phyloP scores from a whole-genome alignment of 768 basidiomycete genomes.

The Lenzites betulinus region DNA sequence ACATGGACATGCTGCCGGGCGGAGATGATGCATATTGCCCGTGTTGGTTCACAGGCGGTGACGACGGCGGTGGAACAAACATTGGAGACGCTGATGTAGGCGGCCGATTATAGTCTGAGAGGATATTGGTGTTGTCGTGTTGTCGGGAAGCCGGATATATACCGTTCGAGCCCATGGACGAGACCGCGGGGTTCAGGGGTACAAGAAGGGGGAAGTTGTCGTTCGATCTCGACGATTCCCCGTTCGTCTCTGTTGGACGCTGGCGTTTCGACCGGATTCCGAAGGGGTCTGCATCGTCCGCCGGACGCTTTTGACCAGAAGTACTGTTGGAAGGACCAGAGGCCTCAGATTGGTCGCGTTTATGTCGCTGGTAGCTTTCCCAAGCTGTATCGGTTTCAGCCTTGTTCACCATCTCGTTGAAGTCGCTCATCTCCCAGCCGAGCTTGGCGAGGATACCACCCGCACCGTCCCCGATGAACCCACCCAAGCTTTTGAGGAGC shows the following conservation, averaged over 20 bases:
- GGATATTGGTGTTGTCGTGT: slow-evolving; percentile 49
- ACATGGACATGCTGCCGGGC: slow-evolving; percentile 28
- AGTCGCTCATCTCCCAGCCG: slow-evolving; percentile 77
- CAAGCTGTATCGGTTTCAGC: slow-evolving; percentile 93
- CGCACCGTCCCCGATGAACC: slow-evolving; percentile 86
- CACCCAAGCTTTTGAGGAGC: slow-evolving; percentile 71
- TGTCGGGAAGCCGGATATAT: slow-evolving; percentile 50
- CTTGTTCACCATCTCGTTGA: slow-evolving; percentile 79
- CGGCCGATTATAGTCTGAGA: slow-evolving; percentile 61
- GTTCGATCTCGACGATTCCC: slow-evolving; percentile 35
- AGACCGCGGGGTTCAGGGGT: slow-evolving; percentile 47
- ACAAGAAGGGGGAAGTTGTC: slow-evolving; percentile 58
- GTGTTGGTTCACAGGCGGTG: slow-evolving; percentile 34
- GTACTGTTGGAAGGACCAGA: slow-evolving; percentile 20
- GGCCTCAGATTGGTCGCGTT: slow-evolving; percentile 44
- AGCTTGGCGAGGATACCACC: slow-evolving; percentile 77
- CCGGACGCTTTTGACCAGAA: slow-evolving; percentile 51
- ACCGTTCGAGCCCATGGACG: slow-evolving; percentile 36
- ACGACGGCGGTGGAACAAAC: slow-evolving; percentile 52
- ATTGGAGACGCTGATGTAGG: slow-evolving; percentile 57
- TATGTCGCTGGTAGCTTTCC: slow-evolving; percentile 83
- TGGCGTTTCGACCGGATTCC: slow-evolving; percentile 52
- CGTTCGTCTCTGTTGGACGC: slow-evolving; percentile 33
- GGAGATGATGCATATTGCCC: slow-evolving; percentile 37
- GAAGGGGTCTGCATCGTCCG: slow-evolving; percentile 43